Evolutionary conservation across 2,329 filamentous ascomycete species (phyloP), one percentile per base, ranked within the genome.

Genomic region (Xylariales sp.): DNA sequence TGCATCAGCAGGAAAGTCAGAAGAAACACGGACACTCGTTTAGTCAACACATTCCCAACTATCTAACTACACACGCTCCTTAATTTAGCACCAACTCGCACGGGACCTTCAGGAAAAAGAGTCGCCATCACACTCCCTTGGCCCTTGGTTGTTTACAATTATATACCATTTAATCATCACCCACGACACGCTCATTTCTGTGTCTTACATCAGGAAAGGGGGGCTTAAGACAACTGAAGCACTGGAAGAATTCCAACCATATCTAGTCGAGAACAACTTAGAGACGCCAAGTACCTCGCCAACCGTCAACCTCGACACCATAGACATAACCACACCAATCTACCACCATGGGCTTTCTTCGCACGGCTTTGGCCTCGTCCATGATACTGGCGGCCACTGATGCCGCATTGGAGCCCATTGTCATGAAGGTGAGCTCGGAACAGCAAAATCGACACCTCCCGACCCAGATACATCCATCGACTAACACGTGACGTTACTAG

Each of bases 381-480:
- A 45, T 77, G 62, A 64, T 78, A 64, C 67, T 78, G 46, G 75
- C 76, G 34, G 68, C 71, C 61, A 70, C 69, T 54, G 69, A 69
- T 46, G 73, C 72, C 23, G 72, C 75, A 1, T 60, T 78, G 45
- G 77, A 78, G 41, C 75, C 77, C 57, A 78, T 79, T 39, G 58
- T 78, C 57, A 75, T 75, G 74, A 79, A 77, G 72, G 75, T 76
- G 32, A 70, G 75, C 60, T 48, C 8, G 39, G 5, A 16, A 16
- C n/a, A 16, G 30, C 53, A 55, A 49, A 16, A n/a, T 12, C 3
- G n/a, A 36, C 16, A 10, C 8, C 5, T 12, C 9, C 14, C n/a
- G n/a, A 54, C 28, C 46, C 1, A 28, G 46, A 23, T 46, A 5
- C 28, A 16, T 16, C 10, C 28, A 16, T 16, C 10, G 9, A 52